phyloP scores from a whole-genome alignment of 345 rosid genomes.

The Boechera retrofracta region DNA sequence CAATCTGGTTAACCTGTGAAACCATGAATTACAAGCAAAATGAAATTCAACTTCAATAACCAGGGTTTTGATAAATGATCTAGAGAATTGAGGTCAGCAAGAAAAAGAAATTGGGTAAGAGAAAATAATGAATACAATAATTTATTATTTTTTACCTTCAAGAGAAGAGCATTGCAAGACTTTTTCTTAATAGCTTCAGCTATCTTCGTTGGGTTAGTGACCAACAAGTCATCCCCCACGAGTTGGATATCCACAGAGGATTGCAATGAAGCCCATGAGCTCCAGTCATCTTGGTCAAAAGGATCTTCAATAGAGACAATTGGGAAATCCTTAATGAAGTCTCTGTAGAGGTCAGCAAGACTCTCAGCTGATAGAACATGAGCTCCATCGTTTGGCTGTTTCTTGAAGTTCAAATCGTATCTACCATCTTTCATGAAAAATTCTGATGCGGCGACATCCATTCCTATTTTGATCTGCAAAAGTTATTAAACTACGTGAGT shows the following conservation, averaged over 20 bases:
- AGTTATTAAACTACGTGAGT: background rate
- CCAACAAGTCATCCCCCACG: conserved; percentile 95
- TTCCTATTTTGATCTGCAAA: conserved; percentile 90
- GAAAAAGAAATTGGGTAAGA: background rate
- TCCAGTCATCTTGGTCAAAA: conserved; percentile 99
- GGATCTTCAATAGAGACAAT: conserved; percentile 96
- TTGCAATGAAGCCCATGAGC: conserved; percentile 84
- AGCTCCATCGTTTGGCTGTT: conserved; percentile 91
- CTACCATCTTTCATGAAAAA: conserved; percentile 83
- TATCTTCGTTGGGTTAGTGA: conserved; percentile 93
- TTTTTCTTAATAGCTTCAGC: conserved; percentile 91
- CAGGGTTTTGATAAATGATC: background rate
- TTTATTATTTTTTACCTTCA: conserved; percentile 60
- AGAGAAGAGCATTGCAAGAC: conserved; percentile 89
- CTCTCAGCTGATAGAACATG: conserved; percentile 78
- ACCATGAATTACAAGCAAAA: background rate
- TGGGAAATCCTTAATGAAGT: conserved; percentile 88
- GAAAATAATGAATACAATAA: background rate
- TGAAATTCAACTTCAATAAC: conserved; percentile 7
- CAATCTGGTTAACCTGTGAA: conserved; percentile 95
- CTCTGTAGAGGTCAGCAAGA: conserved; percentile 82
- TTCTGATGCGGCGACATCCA: conserved; percentile 99
- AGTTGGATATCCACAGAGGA: conserved; percentile 91
- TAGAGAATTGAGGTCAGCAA: background rate
- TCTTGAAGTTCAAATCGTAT: conserved; percentile 95